Base-by-base conservation (phyloP, 768 basidiomycete species). In the Candolleomyces aberdarensis region DNA sequence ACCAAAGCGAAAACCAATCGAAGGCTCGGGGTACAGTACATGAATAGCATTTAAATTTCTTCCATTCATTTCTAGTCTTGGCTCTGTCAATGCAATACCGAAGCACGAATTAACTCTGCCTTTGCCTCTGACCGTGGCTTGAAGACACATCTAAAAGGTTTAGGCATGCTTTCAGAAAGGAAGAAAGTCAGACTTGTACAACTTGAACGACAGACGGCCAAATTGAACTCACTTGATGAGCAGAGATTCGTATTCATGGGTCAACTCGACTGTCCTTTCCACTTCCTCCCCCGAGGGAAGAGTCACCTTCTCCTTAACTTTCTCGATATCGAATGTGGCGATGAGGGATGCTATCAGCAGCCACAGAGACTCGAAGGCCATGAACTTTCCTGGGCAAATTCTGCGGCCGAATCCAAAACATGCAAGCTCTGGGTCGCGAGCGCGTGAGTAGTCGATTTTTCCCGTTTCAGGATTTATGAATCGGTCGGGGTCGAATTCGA, bases 401-500 rank as follows among this genome's bases (percentile, higher is more conserved):
- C 72, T 63, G 31, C 72, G 51, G 19, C 75, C 75, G 58, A 74
- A 76, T 0, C 75, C 76, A 63, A 71, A 77, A 10, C 66, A 67
- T 1, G 65, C 65, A 20, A 67, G 66, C 0, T 64, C 68, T 1
- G 73, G 70, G 50, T 71, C 71, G 31, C 65, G 65, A 32, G 73
- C 66, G 1, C 62, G 63, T 10, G 31, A 36, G 3, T 64, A 57
- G 56, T 74, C 67, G 2, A 70, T 53, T 31, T 68, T 69, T 0
- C 72, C 63, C 20, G 39, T 43, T 58, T 75, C 64, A 13, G 57
- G 26, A 20, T 66, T 61, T 10, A 76, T 63, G 62, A 75, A 80
- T 10, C 78, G 75, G 32, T 80, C 78, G 4, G 79, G 79, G 26
- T 73, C 75, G 65, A 81, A 80, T 1, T 47, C 63, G 50, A 71